Evolutionary conservation across 176 grass and related monocot species (phyloP).

Genomic region (Hyparrhenia diplandra): DNA sequence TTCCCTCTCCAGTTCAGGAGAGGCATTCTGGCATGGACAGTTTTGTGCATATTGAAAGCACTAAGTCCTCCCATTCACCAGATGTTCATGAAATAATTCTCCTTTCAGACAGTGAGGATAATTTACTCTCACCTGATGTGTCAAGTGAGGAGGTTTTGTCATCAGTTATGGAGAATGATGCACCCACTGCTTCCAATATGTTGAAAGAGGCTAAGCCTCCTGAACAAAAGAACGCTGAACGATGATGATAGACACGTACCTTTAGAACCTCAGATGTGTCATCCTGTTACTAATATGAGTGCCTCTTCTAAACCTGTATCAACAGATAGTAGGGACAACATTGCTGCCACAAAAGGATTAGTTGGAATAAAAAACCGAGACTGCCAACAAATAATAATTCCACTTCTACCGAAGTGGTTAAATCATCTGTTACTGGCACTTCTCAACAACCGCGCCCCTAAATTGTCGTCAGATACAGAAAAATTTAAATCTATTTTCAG

Average conservation of each 20-base stretch:
- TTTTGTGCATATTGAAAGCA: slow-evolving; percentile 26
- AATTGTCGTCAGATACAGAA: slow-evolving; percentile 12
- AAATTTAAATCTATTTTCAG: slow-evolving; percentile 63
- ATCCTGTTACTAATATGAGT: neutral
- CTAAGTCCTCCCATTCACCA: slow-evolving; percentile 13
- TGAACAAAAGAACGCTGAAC: slow-evolving; percentile 20
- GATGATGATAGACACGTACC: neutral
- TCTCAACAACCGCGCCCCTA: slow-evolving; percentile 31
- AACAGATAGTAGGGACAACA: slow-evolving; percentile 27
- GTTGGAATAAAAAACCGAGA: slow-evolving; percentile 24
- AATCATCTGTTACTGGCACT: slow-evolving; percentile 27
- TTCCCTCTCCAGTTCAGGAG: slow-evolving; percentile 18
- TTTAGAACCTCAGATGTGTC: slow-evolving; percentile 18
- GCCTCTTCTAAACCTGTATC: slow-evolving; percentile 41
- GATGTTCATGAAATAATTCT: slow-evolving; percentile 49
- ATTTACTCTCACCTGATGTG: slow-evolving; percentile 29
- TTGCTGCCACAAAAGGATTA: slow-evolving; percentile 34
- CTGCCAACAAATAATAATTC: slow-evolving; percentile 32
- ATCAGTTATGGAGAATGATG: slow-evolving; percentile 24
- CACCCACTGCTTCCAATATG: slow-evolving; percentile 9
- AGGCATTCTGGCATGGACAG: slow-evolving; percentile 10
- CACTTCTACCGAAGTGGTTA: slow-evolving; percentile 29
- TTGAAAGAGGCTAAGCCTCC: slow-evolving; percentile 18
- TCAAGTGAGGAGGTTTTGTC: slow-evolving; percentile 31
- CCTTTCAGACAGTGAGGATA: slow-evolving; percentile 75